These are phyloP conservation scores for Nakaseomyces nivariensis DNA, from an alignment of 1,139 yeast genomes.

Conservation along the genomic window DNA sequence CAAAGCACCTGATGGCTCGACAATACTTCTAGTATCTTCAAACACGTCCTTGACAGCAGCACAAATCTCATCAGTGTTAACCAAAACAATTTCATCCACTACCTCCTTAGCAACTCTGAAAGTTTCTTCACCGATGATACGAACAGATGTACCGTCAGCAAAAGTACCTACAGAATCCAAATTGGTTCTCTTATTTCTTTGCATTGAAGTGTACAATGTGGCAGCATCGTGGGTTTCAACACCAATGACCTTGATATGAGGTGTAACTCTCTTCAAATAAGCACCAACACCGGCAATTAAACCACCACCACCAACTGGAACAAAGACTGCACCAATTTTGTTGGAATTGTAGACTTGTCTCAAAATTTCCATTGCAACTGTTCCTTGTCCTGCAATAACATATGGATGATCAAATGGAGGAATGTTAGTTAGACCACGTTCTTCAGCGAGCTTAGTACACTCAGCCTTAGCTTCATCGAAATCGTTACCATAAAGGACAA, in stretches of 20 bases:
- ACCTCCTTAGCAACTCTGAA: slow-evolving; percentile 69
- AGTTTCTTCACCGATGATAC: slow-evolving; percentile 79
- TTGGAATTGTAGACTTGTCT: slow-evolving; percentile 64
- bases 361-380: slow-evolving; percentile 84
- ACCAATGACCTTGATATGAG: slow-evolving; percentile 89
- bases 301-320: slow-evolving; percentile 98
- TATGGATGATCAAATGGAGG: slow-evolving; percentile 98
- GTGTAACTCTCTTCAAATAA: slow-evolving; percentile 90
- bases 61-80: slow-evolving; percentile 88
- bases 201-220: slow-evolving; percentile 70
- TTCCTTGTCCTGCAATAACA: slow-evolving; percentile 99
- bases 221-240: slow-evolving; percentile 95
- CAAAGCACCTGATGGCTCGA: slow-evolving; percentile 96
- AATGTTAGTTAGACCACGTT: slow-evolving; percentile 71
- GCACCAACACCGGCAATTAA: slow-evolving; percentile 83
- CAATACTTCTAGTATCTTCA: slow-evolving; percentile 87
- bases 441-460: slow-evolving; percentile 59
- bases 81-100: slow-evolving; percentile 82
- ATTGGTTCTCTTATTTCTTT: slow-evolving; percentile 42
- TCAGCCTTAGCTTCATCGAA: slow-evolving; percentile 89
- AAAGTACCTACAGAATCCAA: slow-evolving; percentile 81
- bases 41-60: slow-evolving; percentile 96
- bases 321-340: slow-evolving; percentile 76
- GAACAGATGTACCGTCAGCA: slow-evolving; percentile 99
- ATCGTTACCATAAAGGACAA: slow-evolving; percentile 85